These are phyloP conservation scores for Aspergillus terreus DNA, from an alignment of 2,329 filamentous ascomycete genomes.

Conservation along the genomic window DNA sequence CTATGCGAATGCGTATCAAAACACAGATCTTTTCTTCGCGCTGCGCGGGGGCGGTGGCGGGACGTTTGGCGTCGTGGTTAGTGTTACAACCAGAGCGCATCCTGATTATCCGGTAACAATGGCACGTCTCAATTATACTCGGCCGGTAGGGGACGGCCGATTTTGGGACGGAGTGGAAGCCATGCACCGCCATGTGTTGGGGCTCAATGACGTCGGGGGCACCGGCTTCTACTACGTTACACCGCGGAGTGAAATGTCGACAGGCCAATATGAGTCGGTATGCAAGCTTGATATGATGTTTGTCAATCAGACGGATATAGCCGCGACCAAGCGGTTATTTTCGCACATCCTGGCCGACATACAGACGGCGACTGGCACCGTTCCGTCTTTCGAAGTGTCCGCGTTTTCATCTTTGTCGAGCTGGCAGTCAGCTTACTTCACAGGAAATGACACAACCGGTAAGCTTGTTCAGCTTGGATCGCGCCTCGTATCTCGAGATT, in stretches of 20 bases:
- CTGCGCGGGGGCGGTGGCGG: constrained; percentile 41
- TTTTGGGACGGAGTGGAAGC: neutral
- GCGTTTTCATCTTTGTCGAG: neutral
- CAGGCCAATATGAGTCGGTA: neutral
- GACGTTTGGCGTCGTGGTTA: constrained; percentile 16
- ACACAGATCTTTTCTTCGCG: constrained; percentile 44
- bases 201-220: neutral
- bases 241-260: neutral
- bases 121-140: neutral
- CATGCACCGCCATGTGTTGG: neutral
- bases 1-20: constrained; percentile 40
- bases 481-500: neutral
- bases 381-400: neutral
- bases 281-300: neutral
- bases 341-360: neutral
- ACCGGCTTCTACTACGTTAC: neutral
- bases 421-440: neutral
- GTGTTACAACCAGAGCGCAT: constrained; percentile 41
- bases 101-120: constrained; percentile 30
- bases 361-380: no score
- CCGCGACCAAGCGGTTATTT: neutral
- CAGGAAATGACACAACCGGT: neutral
- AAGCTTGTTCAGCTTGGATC: neutral
- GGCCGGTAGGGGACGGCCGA: neutral
- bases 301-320: neutral